Evolutionary conservation across 1,139 yeast species (phyloP).

Genomic region (Lodderomyces pseudojiufengensis): DNA sequence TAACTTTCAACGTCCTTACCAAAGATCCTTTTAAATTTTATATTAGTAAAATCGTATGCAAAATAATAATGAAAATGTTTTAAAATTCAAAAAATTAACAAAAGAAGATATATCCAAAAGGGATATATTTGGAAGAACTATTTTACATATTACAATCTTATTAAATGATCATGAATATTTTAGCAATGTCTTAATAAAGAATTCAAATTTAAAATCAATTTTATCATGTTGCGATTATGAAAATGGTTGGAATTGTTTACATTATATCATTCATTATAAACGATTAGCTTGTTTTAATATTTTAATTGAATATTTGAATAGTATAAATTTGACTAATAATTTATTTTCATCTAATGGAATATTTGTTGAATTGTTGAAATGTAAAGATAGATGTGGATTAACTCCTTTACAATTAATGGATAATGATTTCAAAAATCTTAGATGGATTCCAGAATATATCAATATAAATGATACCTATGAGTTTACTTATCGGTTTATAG

Average conservation of each 20-base stretch:
- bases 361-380: constrained; percentile 40
- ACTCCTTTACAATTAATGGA: constrained; percentile 60
- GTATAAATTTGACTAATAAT: constrained; percentile 15
- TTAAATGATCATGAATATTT: constrained; percentile 49
- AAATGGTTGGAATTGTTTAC: constrained; percentile 82
- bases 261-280: constrained; percentile 61
- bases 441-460: constrained; percentile 45
- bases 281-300: constrained; percentile 54
- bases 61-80: constrained; percentile 7
- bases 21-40: too few relatives aligned
- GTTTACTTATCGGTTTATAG: constrained; percentile 21
- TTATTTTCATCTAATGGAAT: constrained; percentile 20
- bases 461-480: constrained; percentile 28
- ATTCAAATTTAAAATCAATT: constrained; percentile 36
- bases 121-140: constrained; percentile 73
- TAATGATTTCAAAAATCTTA: constrained; percentile 38
- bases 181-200: constrained; percentile 38
- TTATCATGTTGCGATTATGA: constrained; percentile 58
- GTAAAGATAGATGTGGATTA: constrained; percentile 64
- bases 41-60: too few relatives aligned
- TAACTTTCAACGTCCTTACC: too few relatives aligned
- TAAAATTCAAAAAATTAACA: constrained; percentile 24
- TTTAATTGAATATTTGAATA: constrained; percentile 35
- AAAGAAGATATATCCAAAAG: constrained; percentile 45
- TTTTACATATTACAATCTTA: constrained; percentile 56